Evolutionary conservation across 441 rosid genomes (phyloP), one percentile per base, ranked within the genome.

Genomic region (Jatropha multifida): DNA sequence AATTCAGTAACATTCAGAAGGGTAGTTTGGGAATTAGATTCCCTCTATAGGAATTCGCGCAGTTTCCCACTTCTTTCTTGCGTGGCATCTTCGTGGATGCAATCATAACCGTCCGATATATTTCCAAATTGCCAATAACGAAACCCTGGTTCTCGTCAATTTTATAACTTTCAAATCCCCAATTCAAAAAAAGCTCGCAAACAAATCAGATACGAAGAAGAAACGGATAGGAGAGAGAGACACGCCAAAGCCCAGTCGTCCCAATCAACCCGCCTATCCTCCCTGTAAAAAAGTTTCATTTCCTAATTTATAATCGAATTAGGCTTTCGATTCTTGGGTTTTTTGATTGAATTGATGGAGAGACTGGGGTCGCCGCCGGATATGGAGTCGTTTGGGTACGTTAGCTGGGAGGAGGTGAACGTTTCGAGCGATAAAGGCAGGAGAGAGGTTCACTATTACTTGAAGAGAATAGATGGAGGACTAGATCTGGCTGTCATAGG

Each of bases 401-500:
- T 81, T 26, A 78, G 88, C 37, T 93, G 98, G 98, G 90, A 84
- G 71, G 94, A 91, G 92, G 85, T 81, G 72, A 78, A 75, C 49
- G 86, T 82, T 69, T 83, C 81, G 56, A 81, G 65, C 82, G 80
- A 81, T 17, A 85, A 71, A 68, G 95, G 92, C 49, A 86, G 84
- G 81, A 81, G 81, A 5, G 92, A 82, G 87, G 84, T 91, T 77
- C 91, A 77, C 59, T 93, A 88, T 73, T 90, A 85, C 59, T 85
- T 91, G 27, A 92, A 84, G 82, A 87, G 86, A 75, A 81, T 40
- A 49, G 92, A 88, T 64, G 95, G 94, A 2, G 78, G 70, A 40
- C 79, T 78, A 72, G 94, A 89, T 88, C 90, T 93, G 79, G 95
- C 88, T 41, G 90, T 89, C 63, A 55, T 88, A 17, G 98, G 93